These are phyloP conservation scores for Cucurbita ficifolia DNA, from an alignment of 306 rosid genomes.

Conservation along the genomic window DNA sequence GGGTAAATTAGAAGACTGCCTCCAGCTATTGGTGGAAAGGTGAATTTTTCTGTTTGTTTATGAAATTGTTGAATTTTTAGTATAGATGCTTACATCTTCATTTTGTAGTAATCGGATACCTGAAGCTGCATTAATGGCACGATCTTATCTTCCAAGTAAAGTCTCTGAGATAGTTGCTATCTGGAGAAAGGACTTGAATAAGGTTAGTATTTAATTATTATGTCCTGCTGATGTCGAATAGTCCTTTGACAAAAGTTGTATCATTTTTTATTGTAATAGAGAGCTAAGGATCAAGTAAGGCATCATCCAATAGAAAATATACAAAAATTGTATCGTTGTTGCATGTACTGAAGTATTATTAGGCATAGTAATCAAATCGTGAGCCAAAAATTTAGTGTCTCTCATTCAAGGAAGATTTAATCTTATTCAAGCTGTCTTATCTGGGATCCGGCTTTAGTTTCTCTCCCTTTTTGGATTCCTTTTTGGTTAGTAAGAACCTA, in stretches of 20 bases:
- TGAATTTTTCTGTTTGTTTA: conserved; percentile 15
- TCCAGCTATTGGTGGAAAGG: conserved; percentile 89
- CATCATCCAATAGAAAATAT: neutral
- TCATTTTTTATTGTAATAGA: neutral
- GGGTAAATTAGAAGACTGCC: conserved; percentile 97
- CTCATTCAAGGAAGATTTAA: neutral
- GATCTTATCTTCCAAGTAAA: conserved; percentile 97
- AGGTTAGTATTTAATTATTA: conserved; percentile 35
- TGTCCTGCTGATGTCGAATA: neutral
- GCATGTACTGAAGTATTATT: neutral
- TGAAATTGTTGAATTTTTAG: neutral
- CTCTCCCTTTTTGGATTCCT: neutral
- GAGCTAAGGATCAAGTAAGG: neutral
- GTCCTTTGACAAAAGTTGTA: neutral
- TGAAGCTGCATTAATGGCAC: conserved; percentile 96
- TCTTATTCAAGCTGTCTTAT: neutral
- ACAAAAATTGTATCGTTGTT: neutral
- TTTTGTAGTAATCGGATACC: conserved; percentile 85
- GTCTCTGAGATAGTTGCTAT: conserved; percentile 82
- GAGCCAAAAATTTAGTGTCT: too few relatives aligned
- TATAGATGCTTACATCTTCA: neutral
- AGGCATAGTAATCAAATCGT: neutral
- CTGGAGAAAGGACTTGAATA: conserved; percentile 83
- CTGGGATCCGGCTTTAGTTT: neutral
- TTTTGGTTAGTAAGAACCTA: neutral